Evolutionary conservation across 2,329 filamentous ascomycete species (phyloP), one percentile per base, ranked within the genome.

Genomic region (Sclerotinia spermophila): DNA sequence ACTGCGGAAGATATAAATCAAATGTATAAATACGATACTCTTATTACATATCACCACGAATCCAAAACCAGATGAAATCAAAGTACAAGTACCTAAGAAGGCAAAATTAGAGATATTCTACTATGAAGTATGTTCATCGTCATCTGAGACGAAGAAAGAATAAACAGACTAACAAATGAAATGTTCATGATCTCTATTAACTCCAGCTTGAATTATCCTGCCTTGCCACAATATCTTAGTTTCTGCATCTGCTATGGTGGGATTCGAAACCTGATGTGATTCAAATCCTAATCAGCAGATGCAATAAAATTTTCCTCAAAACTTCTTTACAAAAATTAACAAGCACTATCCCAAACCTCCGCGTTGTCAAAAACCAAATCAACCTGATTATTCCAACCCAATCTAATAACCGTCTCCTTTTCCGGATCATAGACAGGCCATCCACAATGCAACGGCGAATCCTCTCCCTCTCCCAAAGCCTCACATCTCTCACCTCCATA

Each of bases 401-500:
- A 56, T 56, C 53, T 21, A 11, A 56, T 19, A 10, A 56, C 30
- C 17, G 53, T 33, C 17, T 56, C 8, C 53, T 33, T 17, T 17
- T 56, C 53, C 0, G 53, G 53, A 4, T 33, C 33, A 33, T 56
- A 56, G 11, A 30, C 19, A 7, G 53, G 53, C 53, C 53, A 56
- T 56, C 53, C 53, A 24, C 27, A 56, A 56, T 19, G 40, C 40
- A 42, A 42, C 40, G 40, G 40, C 40, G 6, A 42, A 10, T 42
- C 40, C 40, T 40, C 40, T 15, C 40, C 19, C 17, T 45, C 13
- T 15, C 11, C 1, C 51, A 30, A 55, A 45, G 17, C 27, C 51
- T 30, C 51, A 17, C n/a, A 45, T 5, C 19, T 15, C 13, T 3
- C 11, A 11, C 64, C 67, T 35, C 77, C 74, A 71, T 79, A 80